A percentile compares a stretch with the other conserved stretches of the same genome.
These are phyloP conservation scores for Linderniella brevidens DNA, from an alignment of 257 asterid species.

Conservation along the genomic window DNA sequence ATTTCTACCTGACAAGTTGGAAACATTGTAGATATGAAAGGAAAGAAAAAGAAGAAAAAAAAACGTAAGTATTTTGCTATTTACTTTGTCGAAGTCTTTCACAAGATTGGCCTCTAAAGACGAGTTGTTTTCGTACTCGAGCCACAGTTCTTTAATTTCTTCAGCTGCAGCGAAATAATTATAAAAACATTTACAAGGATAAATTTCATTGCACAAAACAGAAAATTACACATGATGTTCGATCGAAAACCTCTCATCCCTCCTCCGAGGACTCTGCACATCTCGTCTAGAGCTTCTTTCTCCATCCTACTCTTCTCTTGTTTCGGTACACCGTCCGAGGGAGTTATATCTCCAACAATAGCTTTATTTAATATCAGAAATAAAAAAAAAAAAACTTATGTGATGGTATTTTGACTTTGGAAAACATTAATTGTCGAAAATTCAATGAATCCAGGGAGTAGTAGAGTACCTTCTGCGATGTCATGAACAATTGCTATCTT, in stretches of 20 bases:
- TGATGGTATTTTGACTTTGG: too few relatives aligned
- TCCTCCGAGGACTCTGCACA: slow-evolving; percentile 87
- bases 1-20: slow-evolving; percentile 95
- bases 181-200: neutral
- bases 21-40: too few relatives aligned
- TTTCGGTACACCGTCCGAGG: slow-evolving; percentile 78
- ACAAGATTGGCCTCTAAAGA: slow-evolving; percentile 91
- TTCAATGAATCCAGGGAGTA: too few relatives aligned
- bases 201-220: neutral
- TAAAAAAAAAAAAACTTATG: too few relatives aligned
- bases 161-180: slow-evolving; percentile 38
- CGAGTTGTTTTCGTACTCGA: slow-evolving; percentile 77
- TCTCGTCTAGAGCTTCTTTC: slow-evolving; percentile 59
- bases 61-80: neutral
- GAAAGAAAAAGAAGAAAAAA: too few relatives aligned
- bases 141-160: slow-evolving; percentile 78
- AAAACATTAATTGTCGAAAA: too few relatives aligned
- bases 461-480: slow-evolving; percentile 63
- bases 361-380: slow-evolving; percentile 29
- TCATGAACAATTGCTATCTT: slow-evolving; percentile 96
- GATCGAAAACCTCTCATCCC: slow-evolving; percentile 89
- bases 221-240: too few relatives aligned
- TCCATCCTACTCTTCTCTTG: slow-evolving; percentile 73
- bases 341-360: slow-evolving; percentile 93
- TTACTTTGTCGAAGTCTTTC: slow-evolving; percentile 93